These are phyloP conservation scores for Coemansia umbellata DNA, from an alignment of 192 early-diverging fungal species.

Conservation along the genomic window DNA sequence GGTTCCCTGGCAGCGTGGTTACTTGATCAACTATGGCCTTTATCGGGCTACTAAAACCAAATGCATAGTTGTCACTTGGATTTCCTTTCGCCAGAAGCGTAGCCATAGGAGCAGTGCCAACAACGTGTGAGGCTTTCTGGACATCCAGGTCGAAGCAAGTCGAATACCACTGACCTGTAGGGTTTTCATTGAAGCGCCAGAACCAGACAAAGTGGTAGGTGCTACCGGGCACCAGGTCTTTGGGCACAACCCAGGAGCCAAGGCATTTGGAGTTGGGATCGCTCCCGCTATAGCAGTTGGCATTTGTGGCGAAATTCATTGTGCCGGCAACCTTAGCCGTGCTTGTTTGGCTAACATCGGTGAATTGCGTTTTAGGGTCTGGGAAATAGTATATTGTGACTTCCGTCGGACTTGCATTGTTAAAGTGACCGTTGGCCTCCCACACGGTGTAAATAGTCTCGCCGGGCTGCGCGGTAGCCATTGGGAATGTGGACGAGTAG, in stretches of 20 bases:
- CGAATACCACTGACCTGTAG: constrained; percentile 58
- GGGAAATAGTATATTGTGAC: constrained; percentile 41
- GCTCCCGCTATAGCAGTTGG: constrained; percentile 37
- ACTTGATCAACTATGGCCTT: constrained; percentile 8
- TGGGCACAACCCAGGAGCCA: constrained; percentile 53
- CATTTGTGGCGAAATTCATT: constrained; percentile 51
- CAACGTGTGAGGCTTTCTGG: constrained; percentile 19
- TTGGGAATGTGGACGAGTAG: constrained; percentile 43
- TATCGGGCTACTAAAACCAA: constrained; percentile 17
- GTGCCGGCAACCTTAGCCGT: constrained; percentile 28
- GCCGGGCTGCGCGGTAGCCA: constrained; percentile 50
- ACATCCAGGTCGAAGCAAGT: constrained; percentile 59
- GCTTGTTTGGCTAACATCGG: constrained; percentile 23
- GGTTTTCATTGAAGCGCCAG: constrained; percentile 62
- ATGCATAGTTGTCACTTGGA: constrained; percentile 17
- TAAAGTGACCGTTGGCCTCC: constrained; percentile 58
- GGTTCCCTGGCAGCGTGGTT: constrained; percentile 2
- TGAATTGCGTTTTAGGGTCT: constrained; percentile 15
- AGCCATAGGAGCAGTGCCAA: constrained; percentile 3
- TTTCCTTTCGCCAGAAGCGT: constrained; percentile 8
- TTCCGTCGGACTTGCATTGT: constrained; percentile 41
- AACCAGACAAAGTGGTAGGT: constrained; percentile 56
- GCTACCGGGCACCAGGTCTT: constrained; percentile 43
- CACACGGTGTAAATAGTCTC: constrained; percentile 52
- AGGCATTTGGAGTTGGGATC: constrained; percentile 53